phyloP scores from a whole-genome alignment of 129 eudicot species.

The Arctium minus region DNA sequence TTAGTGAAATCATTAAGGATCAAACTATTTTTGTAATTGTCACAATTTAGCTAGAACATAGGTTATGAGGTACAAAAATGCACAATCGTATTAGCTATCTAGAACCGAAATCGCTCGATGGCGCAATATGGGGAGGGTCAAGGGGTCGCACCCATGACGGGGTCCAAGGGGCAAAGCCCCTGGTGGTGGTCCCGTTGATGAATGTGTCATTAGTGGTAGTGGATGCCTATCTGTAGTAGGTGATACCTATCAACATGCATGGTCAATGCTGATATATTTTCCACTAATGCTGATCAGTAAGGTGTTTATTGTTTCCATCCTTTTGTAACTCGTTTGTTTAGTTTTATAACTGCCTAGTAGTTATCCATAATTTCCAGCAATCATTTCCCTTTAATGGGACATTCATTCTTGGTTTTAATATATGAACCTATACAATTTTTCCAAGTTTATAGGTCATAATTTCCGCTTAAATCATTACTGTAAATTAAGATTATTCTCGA shows the following conservation, averaged over 20 bases:
- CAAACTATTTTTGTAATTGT: neutral
- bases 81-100: neutral
- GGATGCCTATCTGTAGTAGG: neutral
- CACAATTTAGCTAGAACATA: neutral
- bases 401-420: no score
- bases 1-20: neutral
- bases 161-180: neutral
- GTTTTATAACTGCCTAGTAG: no score
- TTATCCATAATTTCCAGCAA: no score
- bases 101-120: neutral
- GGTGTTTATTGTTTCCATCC: neutral
- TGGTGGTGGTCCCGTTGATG: neutral
- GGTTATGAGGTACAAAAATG: neutral
- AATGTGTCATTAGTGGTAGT: neutral
- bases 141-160: neutral
- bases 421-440: neutral
- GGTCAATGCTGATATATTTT: neutral
- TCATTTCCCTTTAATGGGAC: no score
- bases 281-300: neutral
- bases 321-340: neutral
- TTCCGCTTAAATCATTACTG: no score
- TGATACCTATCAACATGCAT: neutral
- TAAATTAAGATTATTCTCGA: no score
- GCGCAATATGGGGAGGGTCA: neutral
- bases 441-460: neutral